Conservation (phyloP, 202 grass and related monocot genomes). For the Saccharum hybrid region DNA sequence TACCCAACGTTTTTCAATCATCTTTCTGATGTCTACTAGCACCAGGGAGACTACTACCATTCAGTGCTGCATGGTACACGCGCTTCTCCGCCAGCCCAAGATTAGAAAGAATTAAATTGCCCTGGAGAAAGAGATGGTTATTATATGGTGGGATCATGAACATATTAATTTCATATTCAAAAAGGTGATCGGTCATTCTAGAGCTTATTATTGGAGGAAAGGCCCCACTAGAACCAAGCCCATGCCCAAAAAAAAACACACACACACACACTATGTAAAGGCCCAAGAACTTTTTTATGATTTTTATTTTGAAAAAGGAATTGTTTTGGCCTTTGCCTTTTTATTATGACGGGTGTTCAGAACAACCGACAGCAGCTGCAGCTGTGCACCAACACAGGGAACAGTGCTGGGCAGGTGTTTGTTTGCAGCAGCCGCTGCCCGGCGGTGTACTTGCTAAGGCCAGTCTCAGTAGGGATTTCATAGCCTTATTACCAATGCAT, state of each 20-base stretch:
- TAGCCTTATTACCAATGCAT: too few species aligned
- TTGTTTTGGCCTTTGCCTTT: too few species aligned
- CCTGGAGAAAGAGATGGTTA: conserved; percentile 50
- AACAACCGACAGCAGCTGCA: neutral
- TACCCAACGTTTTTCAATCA: conserved; percentile 56
- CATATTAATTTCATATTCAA: neutral
- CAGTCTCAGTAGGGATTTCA: too few species aligned
- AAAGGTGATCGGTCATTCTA: neutral
- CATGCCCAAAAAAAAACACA: neutral
- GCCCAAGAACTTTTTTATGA: neutral
- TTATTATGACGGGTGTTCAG: too few species aligned
- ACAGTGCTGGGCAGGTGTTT: neutral
- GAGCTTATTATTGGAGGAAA: neutral
- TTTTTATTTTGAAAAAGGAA: neutral
- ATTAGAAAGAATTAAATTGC: conserved; percentile 83
- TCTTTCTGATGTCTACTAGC: conserved; percentile 78
- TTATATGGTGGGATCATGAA: conserved; percentile 16
- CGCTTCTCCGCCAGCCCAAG: conserved; percentile 83
- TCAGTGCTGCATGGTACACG: conserved; percentile 80
- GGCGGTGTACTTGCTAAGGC: too few species aligned
- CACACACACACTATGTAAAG: neutral
- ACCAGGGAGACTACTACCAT: conserved; percentile 67
- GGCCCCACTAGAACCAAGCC: neutral
- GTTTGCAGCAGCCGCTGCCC: neutral
- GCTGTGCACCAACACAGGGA: neutral